Evolutionary conservation across 176 grass and related monocot genomes (phyloP).

Genomic region (Phoenix dactylifera): DNA sequence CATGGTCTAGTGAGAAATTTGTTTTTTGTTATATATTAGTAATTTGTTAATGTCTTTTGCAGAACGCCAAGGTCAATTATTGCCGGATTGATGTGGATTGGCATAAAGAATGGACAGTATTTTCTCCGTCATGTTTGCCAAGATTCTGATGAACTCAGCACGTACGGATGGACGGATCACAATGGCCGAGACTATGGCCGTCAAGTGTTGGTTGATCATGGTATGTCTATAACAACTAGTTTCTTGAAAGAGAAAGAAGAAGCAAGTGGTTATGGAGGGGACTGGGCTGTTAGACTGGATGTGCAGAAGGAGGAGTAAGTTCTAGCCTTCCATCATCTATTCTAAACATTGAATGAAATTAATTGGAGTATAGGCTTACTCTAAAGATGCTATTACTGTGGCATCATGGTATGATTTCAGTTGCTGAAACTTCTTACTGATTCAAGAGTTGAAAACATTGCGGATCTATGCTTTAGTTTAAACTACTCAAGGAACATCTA

Average conservation of each 20-base stretch:
- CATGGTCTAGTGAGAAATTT: no score
- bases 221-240: slow-evolving; percentile 55
- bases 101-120: slow-evolving; percentile 73
- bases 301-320: slow-evolving; percentile 41
- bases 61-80: slow-evolving; percentile 69
- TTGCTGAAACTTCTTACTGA: no score
- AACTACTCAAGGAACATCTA: no score
- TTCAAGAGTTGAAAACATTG: no score
- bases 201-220: slow-evolving; percentile 73
- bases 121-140: slow-evolving; percentile 87
- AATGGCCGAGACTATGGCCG: slow-evolving; percentile 84
- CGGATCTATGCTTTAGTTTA: no score
- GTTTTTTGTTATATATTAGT: slow-evolving; percentile 3
- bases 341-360: no score
- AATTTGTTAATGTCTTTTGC: slow-evolving; percentile 32
- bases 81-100: slow-evolving; percentile 95
- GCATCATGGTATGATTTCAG: no score
- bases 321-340: neutral
- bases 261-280: slow-evolving; percentile 75
- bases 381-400: no score
- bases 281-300: slow-evolving; percentile 78
- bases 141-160: slow-evolving; percentile 86
- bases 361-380: no score
- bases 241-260: slow-evolving; percentile 89
- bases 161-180: slow-evolving; percentile 81